Evolutionary conservation across 2,329 filamentous ascomycete species (phyloP).

Genomic region (Microdochium paspali): DNA sequence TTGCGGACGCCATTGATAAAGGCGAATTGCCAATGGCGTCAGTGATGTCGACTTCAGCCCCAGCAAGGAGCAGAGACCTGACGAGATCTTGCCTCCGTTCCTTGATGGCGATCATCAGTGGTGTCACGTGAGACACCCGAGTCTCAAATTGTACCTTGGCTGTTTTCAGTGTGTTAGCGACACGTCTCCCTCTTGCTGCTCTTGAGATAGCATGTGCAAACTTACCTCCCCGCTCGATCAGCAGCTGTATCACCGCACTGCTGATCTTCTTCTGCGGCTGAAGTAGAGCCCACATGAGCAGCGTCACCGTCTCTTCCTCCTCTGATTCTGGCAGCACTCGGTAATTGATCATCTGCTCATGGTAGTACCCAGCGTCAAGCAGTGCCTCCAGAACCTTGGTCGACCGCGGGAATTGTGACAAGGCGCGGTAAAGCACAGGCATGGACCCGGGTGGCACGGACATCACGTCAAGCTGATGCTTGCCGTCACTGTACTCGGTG

Average conservation of each 20-base stretch:
- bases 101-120: constrained; percentile 50
- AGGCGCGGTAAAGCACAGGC: constrained; percentile 41
- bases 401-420: constrained; percentile 46
- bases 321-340: constrained; percentile 34
- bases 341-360: constrained; percentile 40
- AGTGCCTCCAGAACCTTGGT: constrained; percentile 39
- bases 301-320: constrained; percentile 43
- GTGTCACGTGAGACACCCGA: constrained; percentile 40
- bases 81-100: constrained; percentile 47
- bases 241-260: constrained; percentile 43
- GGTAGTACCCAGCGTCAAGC: constrained; percentile 48
- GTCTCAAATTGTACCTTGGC: constrained; percentile 51
- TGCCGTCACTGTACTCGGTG: constrained; percentile 35
- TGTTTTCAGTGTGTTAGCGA: neutral
- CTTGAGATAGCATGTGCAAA: neutral
- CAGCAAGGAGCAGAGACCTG: constrained; percentile 43
- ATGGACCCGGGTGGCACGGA: constrained; percentile 28
- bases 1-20: constrained; percentile 47
- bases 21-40: constrained; percentile 50
- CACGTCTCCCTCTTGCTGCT: neutral
- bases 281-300: constrained; percentile 51
- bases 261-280: constrained; percentile 56
- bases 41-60: constrained; percentile 48
- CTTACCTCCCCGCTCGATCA: constrained; percentile 36
- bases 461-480: constrained; percentile 40